These are phyloP conservation scores for Gymnopilus junonius DNA, from an alignment of 768 basidiomycete genomes.

Conservation along the genomic window DNA sequence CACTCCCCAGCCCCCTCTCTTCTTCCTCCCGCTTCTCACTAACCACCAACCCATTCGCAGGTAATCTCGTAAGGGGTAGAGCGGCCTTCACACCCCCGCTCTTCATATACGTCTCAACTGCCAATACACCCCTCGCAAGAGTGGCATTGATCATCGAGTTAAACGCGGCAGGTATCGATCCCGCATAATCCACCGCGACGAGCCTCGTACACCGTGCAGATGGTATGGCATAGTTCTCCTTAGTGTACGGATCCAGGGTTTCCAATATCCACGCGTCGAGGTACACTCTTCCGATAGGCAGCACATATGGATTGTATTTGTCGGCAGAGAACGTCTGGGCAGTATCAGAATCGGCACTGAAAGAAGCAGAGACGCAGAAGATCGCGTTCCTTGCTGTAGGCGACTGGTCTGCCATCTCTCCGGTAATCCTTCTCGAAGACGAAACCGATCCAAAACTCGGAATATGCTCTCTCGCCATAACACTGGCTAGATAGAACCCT, in stretches of 20 bases:
- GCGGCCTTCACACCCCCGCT: constrained; percentile 47
- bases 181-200: constrained; percentile 85
- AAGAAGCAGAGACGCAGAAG: constrained; percentile 85
- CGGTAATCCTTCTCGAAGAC: constrained; percentile 45
- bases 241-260: constrained; percentile 94
- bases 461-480: constrained; percentile 63
- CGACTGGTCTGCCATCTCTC: constrained; percentile 37
- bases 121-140: constrained; percentile 71
- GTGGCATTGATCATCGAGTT: constrained; percentile 86
- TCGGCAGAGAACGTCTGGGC: constrained; percentile 53
- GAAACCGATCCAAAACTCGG: constrained; percentile 26
- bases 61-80: constrained; percentile 70
- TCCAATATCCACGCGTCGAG: constrained; percentile 97
- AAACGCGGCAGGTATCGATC: constrained; percentile 81
- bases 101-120: constrained; percentile 78
- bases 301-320: constrained; percentile 76
- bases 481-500: constrained; percentile 81
- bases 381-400: constrained; percentile 61
- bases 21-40: constrained; percentile 57
- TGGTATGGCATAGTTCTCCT: constrained; percentile 92
- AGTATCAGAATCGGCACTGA: constrained; percentile 64
- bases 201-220: constrained; percentile 88
- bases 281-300: constrained; percentile 82
- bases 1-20: constrained; percentile 25
- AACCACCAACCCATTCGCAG: constrained; percentile 64